These are phyloP conservation scores for Daldinia childiae DNA, from an alignment of 495 filamentous ascomycete species.

Conservation along the genomic window DNA sequence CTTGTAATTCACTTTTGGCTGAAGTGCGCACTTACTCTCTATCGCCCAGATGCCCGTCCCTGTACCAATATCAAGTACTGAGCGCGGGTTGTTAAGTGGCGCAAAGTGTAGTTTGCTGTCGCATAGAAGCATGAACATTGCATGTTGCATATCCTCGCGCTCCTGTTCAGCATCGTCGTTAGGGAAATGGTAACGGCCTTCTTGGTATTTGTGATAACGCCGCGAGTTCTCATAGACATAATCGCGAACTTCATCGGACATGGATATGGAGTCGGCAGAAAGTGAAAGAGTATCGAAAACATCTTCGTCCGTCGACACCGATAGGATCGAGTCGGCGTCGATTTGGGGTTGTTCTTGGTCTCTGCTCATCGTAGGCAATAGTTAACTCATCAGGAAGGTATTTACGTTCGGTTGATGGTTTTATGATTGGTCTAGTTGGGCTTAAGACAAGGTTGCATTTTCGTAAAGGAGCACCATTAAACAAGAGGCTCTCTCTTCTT, in stretches of 20 bases:
- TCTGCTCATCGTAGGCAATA: constrained; percentile 19
- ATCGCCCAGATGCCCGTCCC: constrained; percentile 72
- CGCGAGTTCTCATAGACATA: constrained; percentile 69
- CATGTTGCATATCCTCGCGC: constrained; percentile 57
- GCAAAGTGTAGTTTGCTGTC: constrained; percentile 61
- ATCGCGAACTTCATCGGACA: constrained; percentile 53
- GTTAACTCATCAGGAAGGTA: constrained; percentile 27
- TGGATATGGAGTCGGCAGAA: constrained; percentile 37
- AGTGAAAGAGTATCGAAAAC: constrained; percentile 32
- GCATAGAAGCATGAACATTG: constrained; percentile 49
- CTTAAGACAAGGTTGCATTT: constrained; percentile 27
- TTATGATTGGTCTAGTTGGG: constrained; percentile 27
- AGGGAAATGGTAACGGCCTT: constrained; percentile 66
- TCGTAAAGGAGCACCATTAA: constrained; percentile 24
- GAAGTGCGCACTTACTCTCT: constrained; percentile 54
- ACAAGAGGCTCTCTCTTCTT: not conserved
- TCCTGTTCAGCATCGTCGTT: constrained; percentile 64
- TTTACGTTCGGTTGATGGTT: constrained; percentile 24
- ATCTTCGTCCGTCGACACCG: constrained; percentile 35
- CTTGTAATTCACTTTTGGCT: not conserved
- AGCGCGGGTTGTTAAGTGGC: constrained; percentile 54
- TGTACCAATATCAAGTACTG: constrained; percentile 67
- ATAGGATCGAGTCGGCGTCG: constrained; percentile 35
- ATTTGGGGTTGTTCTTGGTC: constrained; percentile 18
- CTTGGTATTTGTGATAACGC: constrained; percentile 67